These are phyloP conservation scores for Spongospora subterranea DNA, from an alignment of 208 protist genomes.

Conservation along the genomic window DNA sequence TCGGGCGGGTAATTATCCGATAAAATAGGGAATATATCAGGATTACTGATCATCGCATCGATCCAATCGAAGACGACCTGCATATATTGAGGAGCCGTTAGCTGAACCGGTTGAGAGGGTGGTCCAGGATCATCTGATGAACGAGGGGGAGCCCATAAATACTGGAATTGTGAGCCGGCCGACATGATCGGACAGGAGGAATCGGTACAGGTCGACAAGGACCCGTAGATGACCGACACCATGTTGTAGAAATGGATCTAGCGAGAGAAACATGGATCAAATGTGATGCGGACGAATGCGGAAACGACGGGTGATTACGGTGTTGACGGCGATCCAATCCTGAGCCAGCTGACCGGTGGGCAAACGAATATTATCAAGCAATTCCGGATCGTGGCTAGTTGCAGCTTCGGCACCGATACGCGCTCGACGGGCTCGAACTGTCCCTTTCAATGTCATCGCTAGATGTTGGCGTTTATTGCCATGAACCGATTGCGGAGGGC, in stretches of 20 bases:
- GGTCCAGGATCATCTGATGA: neutral
- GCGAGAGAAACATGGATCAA: neutral
- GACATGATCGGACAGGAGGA: slow-evolving; percentile 18
- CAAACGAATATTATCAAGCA: neutral
- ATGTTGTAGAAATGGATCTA: slow-evolving; percentile 57
- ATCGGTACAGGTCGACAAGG: neutral
- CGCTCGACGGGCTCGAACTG: neutral
- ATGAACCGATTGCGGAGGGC: neutral
- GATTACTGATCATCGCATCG: neutral
- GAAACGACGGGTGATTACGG: neutral
- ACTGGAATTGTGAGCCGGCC: slow-evolving; percentile 5
- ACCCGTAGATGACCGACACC: slow-evolving; percentile 35
- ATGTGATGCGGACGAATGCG: neutral
- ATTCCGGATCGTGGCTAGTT: neutral
- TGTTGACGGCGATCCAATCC: slow-evolving; percentile 51
- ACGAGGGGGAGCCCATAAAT: neutral
- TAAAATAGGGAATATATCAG: neutral
- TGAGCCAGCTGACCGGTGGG: neutral
- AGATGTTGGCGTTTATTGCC: neutral
- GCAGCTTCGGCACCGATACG: neutral
- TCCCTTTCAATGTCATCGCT: slow-evolving; percentile 9
- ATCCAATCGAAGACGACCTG: neutral
- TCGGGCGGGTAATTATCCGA: neutral
- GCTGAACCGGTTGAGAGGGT: neutral
- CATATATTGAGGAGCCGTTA: slow-evolving; percentile 30